Conservation (phyloP, 2,329 filamentous ascomycete species). For the Fusarium sacchari region DNA sequence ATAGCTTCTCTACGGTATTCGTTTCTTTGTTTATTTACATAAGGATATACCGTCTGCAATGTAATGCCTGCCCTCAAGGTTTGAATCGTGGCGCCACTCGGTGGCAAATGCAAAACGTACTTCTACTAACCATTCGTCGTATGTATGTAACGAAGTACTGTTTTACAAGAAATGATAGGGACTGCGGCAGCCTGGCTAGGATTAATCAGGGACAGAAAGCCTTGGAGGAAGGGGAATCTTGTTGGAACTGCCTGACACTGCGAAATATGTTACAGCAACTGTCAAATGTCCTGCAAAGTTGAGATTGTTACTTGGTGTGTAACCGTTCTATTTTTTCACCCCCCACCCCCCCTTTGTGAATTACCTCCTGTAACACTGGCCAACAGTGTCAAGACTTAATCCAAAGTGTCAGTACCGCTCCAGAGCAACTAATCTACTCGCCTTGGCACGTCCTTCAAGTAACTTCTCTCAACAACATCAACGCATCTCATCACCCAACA, state of each 20-base stretch:
- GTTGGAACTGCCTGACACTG: background rate
- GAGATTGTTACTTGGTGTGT: background rate
- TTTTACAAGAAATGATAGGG: background rate
- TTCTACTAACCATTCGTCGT: no score
- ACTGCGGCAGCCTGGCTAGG: background rate
- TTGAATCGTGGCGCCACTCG: no score
- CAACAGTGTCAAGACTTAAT: background rate
- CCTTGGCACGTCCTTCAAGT: background rate
- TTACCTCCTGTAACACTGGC: no score
- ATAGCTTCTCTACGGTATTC: no score
- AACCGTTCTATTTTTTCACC: background rate
- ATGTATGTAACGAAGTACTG: no score
- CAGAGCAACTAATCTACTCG: background rate
- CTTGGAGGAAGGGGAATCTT: background rate
- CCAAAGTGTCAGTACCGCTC: background rate
- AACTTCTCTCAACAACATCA: background rate
- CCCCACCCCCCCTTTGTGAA: no score
- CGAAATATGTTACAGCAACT: background rate
- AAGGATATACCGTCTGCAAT: no score
- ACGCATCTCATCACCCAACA: background rate
- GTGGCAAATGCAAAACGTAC: no score
- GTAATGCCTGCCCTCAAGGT: no score
- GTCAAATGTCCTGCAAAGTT: background rate
- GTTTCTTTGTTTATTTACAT: no score
- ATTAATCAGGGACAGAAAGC: background rate